Base-by-base conservation (phyloP, 2,329 filamentous ascomycete species). In the Zarea fungicola region DNA sequence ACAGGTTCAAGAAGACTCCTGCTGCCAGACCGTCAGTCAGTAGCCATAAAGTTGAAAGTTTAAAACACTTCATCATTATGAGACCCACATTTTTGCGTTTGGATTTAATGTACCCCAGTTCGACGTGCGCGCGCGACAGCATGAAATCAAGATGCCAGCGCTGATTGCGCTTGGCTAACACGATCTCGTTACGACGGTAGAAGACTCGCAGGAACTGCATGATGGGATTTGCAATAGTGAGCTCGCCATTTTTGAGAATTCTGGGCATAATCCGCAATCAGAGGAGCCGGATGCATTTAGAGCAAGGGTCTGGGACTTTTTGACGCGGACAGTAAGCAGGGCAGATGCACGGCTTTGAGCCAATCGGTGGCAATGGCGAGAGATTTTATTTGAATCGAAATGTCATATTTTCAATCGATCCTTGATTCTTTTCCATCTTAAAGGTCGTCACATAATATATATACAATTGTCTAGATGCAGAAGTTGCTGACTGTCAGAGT, bases 1-100 rank as follows among this genome's bases (percentile, higher is more conserved):
- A 58, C 42, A 51, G 11, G 2, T 48, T 54, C 10, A 50, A 52
- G 26, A 40, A 47, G 8, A 11, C 18, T 8, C 34, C 42, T 9
- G 19, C 22, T 13, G 18, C 18, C 11, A 11, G 22, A 22, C 18
- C 26, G 7, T 18, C 18, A 13, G 26, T 22, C 8, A 19, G 31
- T 7, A 21, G 42, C 5, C 7, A 45, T 4, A 11, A 50, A 14
- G 29, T 46, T 22, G 34, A 46, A 14, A 28, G 5, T 32, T 25
- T 8, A 28, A 29, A 16, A 22, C 14, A 13, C 23, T 5, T 6
- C 19, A 58, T 22, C 57, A 50, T 28, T 59, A 53, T 23, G 51
- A 60, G 36, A 56, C 54, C 13, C 55, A 59, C 26, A 59, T 60
- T 45, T 52, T 54, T 14, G 56, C 58, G 11, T 57, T 58, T 28